phyloP scores from a whole-genome alignment of 495 filamentous ascomycete species.

The Barbatosphaeria neglecta region DNA sequence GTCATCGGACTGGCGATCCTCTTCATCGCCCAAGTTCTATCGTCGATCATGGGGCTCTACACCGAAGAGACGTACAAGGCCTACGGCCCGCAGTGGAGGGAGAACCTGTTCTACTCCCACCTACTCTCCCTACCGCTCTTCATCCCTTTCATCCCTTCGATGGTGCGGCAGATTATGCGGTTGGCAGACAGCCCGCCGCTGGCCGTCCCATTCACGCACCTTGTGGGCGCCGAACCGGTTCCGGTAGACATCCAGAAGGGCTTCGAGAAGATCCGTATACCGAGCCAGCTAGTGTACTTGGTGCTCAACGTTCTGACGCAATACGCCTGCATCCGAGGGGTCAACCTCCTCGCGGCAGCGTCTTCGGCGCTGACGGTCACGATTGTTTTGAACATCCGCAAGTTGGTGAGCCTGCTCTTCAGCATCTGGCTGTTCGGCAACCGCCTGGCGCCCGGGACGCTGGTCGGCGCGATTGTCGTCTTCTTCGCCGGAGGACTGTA shows the following conservation, averaged over 20 bases:
- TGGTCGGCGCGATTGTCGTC: constrained; percentile 71
- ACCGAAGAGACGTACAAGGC: constrained; percentile 77
- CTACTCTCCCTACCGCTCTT: constrained; percentile 63
- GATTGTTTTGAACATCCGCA: constrained; percentile 88
- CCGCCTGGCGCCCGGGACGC: constrained; percentile 55
- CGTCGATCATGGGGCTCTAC: constrained; percentile 90
- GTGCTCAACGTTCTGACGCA: constrained; percentile 80
- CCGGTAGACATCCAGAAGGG: constrained; percentile 16
- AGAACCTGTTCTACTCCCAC: constrained; percentile 92
- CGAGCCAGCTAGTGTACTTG: constrained; percentile 61
- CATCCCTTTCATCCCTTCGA: constrained; percentile 40
- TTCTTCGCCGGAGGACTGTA: constrained; percentile 84
- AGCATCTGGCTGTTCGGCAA: constrained; percentile 95
- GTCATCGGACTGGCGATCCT: constrained; percentile 73
- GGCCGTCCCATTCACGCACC: constrained; percentile 21
- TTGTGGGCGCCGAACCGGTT: constrained; percentile 14
- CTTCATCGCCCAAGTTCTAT: constrained; percentile 78
- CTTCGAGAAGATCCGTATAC: constrained; percentile 36
- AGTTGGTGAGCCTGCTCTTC: constrained; percentile 79
- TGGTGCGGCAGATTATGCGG: constrained; percentile 37
- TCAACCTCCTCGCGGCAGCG: constrained; percentile 76
- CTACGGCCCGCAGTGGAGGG: constrained; percentile 86
- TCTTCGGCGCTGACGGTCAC: constrained; percentile 90
- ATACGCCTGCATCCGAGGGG: constrained; percentile 86
- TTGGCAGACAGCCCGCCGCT: constrained; percentile 38